Evolutionary conservation across 768 basidiomycete genomes (phyloP).

Genomic region (Suillus cothurnatus): DNA sequence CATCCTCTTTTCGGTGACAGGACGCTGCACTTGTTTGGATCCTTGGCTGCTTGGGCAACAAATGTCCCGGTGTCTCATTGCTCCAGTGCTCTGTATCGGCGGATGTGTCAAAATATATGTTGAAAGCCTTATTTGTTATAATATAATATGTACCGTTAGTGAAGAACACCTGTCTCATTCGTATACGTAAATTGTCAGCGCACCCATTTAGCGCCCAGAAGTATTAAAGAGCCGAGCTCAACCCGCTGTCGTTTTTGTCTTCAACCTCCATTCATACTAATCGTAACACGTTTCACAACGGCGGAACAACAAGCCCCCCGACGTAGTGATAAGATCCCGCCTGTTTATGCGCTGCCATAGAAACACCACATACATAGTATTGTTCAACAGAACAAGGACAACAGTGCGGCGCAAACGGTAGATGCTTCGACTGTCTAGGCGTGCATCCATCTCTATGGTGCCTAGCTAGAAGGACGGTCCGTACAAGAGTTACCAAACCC

Average conservation of each 20-base stretch:
- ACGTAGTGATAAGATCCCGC: background rate
- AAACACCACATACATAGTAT: background rate
- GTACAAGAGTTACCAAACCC: conserved; percentile 7
- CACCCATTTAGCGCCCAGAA: background rate
- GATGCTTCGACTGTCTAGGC: background rate
- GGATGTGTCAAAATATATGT: background rate
- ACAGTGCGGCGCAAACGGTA: conserved; percentile 2
- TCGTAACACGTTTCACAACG: conserved; percentile 8
- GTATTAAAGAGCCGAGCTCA: background rate
- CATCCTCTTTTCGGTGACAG: background rate
- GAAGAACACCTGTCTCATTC: background rate
- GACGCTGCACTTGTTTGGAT: background rate
- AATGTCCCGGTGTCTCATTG: background rate
- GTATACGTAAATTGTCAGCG: conserved; percentile 1
- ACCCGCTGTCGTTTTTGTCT: background rate
- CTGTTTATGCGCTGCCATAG: background rate
- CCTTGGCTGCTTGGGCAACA: background rate
- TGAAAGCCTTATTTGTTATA: background rate
- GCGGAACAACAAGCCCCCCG: conserved; percentile 1
- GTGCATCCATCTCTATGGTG: background rate
- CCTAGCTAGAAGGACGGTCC: conserved; percentile 6
- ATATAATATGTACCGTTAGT: background rate
- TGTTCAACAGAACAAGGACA: background rate
- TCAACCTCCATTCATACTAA: background rate
- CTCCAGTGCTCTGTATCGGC: background rate